Conservation (phyloP, 192 early-diverging fungal species). For the Jimgerdemannia lactiflua region DNA sequence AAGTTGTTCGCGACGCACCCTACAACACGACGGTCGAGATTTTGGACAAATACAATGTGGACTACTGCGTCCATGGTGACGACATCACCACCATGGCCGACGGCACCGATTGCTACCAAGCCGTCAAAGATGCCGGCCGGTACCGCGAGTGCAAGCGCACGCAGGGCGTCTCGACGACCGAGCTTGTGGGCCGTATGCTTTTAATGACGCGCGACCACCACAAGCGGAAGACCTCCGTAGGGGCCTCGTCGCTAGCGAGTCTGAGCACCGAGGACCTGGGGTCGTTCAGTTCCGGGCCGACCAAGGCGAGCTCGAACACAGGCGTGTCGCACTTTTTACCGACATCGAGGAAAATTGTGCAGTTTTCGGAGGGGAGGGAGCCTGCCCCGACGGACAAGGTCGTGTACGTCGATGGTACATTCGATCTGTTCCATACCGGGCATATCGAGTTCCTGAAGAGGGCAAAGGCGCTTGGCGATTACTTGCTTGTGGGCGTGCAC, state of each 20-base stretch:
- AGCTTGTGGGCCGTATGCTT: constrained; percentile 94
- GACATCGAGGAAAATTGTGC: constrained; percentile 82
- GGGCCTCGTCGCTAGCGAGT: constrained; percentile 43
- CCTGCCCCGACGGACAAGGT: constrained; percentile 75
- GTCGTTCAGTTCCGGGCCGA: constrained; percentile 50
- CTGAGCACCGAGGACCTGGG: constrained; percentile 61
- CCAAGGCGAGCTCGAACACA: constrained; percentile 35
- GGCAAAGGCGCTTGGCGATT: constrained; percentile 83
- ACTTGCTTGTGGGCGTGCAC: constrained; percentile 90
- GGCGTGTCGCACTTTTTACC: constrained; percentile 86
- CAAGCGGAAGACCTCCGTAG: constrained; percentile 51
- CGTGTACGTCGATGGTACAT: constrained; percentile 95
- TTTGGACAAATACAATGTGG: constrained; percentile 84
- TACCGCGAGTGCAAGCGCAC: constrained; percentile 98
- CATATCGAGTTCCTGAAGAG: constrained; percentile 92
- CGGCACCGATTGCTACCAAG: constrained; percentile 95
- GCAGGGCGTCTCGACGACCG: constrained; percentile 94
- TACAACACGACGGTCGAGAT: constrained; percentile 87
- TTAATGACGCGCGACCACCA: constrained; percentile 89
- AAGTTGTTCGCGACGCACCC: constrained; percentile 89
- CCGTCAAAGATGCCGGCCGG: constrained; percentile 91
- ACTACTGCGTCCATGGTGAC: constrained; percentile 97
- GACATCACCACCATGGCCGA: constrained; percentile 97
- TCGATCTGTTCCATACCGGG: constrained; percentile 92
- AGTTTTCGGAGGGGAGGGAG: constrained; percentile 84